Base-by-base conservation (phyloP, 78 protist genomes). In the slime mould (Dictyostelium discoideum) region DNA sequence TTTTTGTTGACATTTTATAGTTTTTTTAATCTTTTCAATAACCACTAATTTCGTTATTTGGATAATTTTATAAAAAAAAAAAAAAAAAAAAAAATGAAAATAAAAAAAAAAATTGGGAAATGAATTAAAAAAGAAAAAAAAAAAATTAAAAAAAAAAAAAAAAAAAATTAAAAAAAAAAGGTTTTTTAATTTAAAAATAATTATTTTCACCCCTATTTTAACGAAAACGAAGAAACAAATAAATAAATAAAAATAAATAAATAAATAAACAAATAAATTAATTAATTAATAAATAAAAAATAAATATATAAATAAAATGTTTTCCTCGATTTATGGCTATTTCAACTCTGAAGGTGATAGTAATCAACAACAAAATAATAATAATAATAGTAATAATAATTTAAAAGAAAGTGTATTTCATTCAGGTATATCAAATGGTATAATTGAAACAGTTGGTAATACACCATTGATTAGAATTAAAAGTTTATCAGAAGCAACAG, bases 401-500 rank as follows among this genome's bases (percentile, higher is more conserved):
- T 16, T 14, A 79, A n/a, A 22, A 79, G 13, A 39, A 44, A 46
- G 20, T 3, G 54, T 79, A 44, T 79, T 44, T 79, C 84, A 79
- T n/a, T 22, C 39, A 11, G 84, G 84, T 46, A 46, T 79, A 42
- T 44, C 60, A 4, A 65, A 85, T 67, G 97, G 96, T 48, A 18
- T 96, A 18, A 26, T 82, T 9, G 97, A 85, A 44, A 32, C 86
- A 48, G 54, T 96, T 24, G 97, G 97, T 57, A 32, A 92, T 20
- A 96, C 97, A 32, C 96, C 97, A 60, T 79, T 96, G 26, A 85
- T 96, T n/a, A 82, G 80, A 24, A 42, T 88, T 39, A 40, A 73
- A 18, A 37, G 92, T 37, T 90, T 96, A 73, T 96, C 97, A 63
- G 63, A 63, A 2, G 92, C 72, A 44, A 96, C 97, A 13, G 97